Evolutionary conservation across 305 asterid genomes (phyloP), one percentile per base, ranked within the genome.

Genomic region (Andrographis paniculata): DNA sequence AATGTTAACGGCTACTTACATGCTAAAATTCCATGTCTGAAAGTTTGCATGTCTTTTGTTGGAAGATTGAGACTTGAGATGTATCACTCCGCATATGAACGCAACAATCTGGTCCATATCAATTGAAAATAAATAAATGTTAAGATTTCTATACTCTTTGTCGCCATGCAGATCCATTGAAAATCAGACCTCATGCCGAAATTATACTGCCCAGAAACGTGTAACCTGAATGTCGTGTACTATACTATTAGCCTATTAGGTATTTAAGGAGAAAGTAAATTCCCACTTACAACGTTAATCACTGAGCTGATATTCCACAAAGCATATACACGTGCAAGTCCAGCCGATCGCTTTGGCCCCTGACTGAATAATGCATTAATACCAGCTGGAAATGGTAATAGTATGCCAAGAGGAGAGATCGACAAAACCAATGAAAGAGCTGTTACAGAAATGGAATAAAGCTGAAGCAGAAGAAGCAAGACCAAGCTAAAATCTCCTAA

Each of bases 301-400:
- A 77, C 78, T 3, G 94, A 87, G 65, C 74, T 74, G 43, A 83
- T 68, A 66, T 87, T 83, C 93, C 93, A 87, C 55, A 83, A 61
- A 58, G 94, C 91, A 76, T 83, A 87, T 27, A 81, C 76, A 46
- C 93, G 96, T 51, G 92, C 82, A 56, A 79, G 84, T 55, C 77
- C 83, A 40, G 96, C 93, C 37, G 96, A 78, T 45, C 91, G 79
- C 58, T 89, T 62, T 17, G 93, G 93, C 47, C 85, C 87, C 23
- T 83, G 91, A 70, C 93, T 84, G 54, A 87, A 87, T 59, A 87
- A 72, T 19, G 96, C 91, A 69, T 72, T 80, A 64, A 83, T 80
- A 50, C 93, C 96, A 66, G 85, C 85, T 30, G 96, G 96, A 61
- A 87, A 83, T 18, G 94, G 94, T 50, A 87, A 78, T 58, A 87